Percentiles rank a stretch among this genome's conserved stretches.
These are phyloP conservation scores for Entrophospora sp. DNA, from an alignment of 192 early-diverging fungal genomes.

Conservation along the genomic window DNA sequence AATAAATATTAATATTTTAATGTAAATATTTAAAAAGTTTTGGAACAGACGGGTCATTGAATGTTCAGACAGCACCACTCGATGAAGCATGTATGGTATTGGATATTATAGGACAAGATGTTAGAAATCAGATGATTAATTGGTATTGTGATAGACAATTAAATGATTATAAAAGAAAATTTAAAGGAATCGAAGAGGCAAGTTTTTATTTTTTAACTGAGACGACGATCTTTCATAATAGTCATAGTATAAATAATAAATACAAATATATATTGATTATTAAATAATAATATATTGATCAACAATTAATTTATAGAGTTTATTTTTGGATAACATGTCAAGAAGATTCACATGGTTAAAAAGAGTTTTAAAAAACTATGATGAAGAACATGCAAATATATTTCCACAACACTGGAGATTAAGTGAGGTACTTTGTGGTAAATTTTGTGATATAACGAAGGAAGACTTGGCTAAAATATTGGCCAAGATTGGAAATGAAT, in stretches of 20 bases:
- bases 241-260: too few species aligned
- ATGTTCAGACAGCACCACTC: constrained; percentile 43
- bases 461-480: constrained; percentile 62
- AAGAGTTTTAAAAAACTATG: constrained; percentile 76
- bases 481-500: constrained; percentile 35
- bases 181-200: constrained; percentile 39
- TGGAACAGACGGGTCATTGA: constrained; percentile 48
- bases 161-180: constrained; percentile 72
- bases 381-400: constrained; percentile 76
- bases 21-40: constrained; percentile 64
- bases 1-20: constrained; percentile 29
- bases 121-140: constrained; percentile 53
- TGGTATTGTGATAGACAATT: constrained; percentile 81
- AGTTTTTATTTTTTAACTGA: too few species aligned
- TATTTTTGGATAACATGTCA: constrained; percentile 76
- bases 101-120: constrained; percentile 58
- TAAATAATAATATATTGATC: too few species aligned
- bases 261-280: too few species aligned
- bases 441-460: constrained; percentile 81
- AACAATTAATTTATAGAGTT: constrained; percentile 56
- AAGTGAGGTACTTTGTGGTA: constrained; percentile 54
- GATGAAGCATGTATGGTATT: constrained; percentile 73
- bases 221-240: too few species aligned
- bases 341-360: constrained; percentile 91
- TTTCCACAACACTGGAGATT: constrained; percentile 79